These are phyloP conservation scores for Cinnamomum chago DNA, from an alignment of 164 flowering plant species.

Conservation along the genomic window DNA sequence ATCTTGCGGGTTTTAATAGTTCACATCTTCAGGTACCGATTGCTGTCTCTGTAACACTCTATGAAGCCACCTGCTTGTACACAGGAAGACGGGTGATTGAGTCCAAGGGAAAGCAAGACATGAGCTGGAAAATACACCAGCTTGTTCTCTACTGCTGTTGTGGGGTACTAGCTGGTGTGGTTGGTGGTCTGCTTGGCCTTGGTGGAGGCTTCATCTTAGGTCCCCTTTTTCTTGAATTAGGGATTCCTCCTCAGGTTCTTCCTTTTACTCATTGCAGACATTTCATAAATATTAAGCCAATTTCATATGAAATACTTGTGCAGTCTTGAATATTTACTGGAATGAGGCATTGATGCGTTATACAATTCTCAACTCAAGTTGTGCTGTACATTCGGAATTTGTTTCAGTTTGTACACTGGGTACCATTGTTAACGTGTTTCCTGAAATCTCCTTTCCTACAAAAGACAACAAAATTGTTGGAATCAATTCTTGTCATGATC, in stretches of 20 bases:
- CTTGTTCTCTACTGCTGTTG: slow-evolving; percentile 34
- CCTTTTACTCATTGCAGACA: too few relatives aligned
- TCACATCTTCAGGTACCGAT: slow-evolving; percentile 45
- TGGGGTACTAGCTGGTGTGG: slow-evolving; percentile 44
- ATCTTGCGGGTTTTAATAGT: not conserved
- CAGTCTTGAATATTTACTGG: not conserved
- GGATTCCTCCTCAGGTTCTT: slow-evolving; percentile 51
- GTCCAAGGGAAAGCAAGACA: slow-evolving; percentile 30
- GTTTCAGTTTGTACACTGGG: not conserved
- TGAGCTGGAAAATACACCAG: slow-evolving; percentile 27
- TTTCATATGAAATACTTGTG: not conserved
- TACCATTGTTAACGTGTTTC: not conserved
- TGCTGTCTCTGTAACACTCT: slow-evolving; percentile 44
- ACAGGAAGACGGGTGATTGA: slow-evolving; percentile 36
- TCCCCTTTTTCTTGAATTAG: slow-evolving; percentile 45
- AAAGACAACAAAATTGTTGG: too few relatives aligned
- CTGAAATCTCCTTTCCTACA: too few relatives aligned
- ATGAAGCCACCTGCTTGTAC: slow-evolving; percentile 42
- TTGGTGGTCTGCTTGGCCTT: slow-evolving; percentile 52
- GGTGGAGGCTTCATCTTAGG: slow-evolving; percentile 54
- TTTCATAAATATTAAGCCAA: not conserved
- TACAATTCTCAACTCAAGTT: not conserved
- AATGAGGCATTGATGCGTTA: not conserved
- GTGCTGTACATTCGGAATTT: not conserved
- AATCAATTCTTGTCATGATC: too few relatives aligned